A percentile compares a stretch with the other conserved stretches of the same genome.
Conservation (phyloP, 2,329 filamentous ascomycete genomes). For the Beauveria medogensis region DNA sequence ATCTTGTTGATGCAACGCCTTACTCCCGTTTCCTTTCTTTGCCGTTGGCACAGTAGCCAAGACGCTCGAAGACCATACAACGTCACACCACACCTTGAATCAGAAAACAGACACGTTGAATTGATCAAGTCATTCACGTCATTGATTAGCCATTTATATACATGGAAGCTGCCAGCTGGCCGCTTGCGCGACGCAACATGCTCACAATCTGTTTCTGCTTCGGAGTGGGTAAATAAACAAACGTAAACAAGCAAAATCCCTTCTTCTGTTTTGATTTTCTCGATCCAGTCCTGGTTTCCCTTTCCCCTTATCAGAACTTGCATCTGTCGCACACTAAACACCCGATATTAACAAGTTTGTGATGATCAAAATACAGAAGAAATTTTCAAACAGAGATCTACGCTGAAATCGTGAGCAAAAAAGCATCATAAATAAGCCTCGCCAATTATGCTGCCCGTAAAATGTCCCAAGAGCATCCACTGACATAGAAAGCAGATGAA, state of each 20-base stretch:
- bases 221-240: background rate
- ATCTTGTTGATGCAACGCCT: background rate
- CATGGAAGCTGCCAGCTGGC: background rate
- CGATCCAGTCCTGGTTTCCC: background rate
- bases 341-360: background rate
- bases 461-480: background rate
- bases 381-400: background rate
- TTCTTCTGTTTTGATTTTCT: background rate
- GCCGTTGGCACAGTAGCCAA: background rate
- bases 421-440: background rate
- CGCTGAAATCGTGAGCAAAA: background rate
- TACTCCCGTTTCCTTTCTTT: background rate
- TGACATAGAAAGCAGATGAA: background rate
- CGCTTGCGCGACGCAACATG: background rate
- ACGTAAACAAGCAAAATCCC: background rate
- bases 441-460: background rate
- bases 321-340: background rate
- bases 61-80: background rate
- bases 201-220: slow-evolving; percentile 2
- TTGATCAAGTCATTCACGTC: background rate
- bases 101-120: background rate
- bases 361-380: background rate
- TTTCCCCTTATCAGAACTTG: no score
- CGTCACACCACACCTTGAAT: no score
- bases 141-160: background rate